A percentile compares a stretch with the other conserved stretches of the same genome.
Evolutionary conservation across 1,284 basidiomycete genomes (phyloP).

Genomic region (Ceratobasidium sp.): DNA sequence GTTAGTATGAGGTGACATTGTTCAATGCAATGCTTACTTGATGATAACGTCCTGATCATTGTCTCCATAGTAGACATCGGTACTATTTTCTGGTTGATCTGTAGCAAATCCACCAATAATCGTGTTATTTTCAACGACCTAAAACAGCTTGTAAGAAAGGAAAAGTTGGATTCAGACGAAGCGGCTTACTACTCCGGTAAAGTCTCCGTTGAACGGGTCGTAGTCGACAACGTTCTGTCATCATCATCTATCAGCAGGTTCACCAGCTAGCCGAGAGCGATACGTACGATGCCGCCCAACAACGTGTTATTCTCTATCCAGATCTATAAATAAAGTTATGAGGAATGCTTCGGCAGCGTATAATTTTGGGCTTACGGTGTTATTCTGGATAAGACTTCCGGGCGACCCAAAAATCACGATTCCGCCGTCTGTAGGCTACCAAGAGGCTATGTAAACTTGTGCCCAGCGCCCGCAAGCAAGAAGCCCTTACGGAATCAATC

Average conservation of each 20-base stretch:
- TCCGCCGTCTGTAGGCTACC: conserved; percentile 46
- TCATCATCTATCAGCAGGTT: neutral
- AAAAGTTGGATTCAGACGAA: neutral
- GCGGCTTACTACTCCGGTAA: conserved; percentile 63
- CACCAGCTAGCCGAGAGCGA: neutral
- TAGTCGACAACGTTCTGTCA: conserved; percentile 76
- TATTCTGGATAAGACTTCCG: conserved; percentile 53
- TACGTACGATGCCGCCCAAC: conserved; percentile 26
- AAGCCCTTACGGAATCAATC: conserved; percentile 55
- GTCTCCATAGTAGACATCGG: conserved; percentile 16
- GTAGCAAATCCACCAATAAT: conserved; percentile 75
- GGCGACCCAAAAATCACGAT: conserved; percentile 58
- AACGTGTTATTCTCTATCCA: conserved; percentile 38
- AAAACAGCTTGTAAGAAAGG: neutral
- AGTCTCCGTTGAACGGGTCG: conserved; percentile 77
- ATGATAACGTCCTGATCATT: conserved; percentile 71
- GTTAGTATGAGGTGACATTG: neutral
- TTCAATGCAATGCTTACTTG: conserved; percentile 62
- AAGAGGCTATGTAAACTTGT: conserved; percentile 2
- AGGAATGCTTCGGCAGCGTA: neutral
- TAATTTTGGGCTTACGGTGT: conserved; percentile 54
- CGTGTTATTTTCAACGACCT: conserved; percentile 73
- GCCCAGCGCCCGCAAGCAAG: too few relatives aligned
- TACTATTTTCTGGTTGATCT: conserved; percentile 46
- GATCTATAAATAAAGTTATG: conserved; percentile 4